Evolutionary conservation across 2,329 filamentous ascomycete genomes (phyloP).

Genomic region (Pyrenochaeta sp.): DNA sequence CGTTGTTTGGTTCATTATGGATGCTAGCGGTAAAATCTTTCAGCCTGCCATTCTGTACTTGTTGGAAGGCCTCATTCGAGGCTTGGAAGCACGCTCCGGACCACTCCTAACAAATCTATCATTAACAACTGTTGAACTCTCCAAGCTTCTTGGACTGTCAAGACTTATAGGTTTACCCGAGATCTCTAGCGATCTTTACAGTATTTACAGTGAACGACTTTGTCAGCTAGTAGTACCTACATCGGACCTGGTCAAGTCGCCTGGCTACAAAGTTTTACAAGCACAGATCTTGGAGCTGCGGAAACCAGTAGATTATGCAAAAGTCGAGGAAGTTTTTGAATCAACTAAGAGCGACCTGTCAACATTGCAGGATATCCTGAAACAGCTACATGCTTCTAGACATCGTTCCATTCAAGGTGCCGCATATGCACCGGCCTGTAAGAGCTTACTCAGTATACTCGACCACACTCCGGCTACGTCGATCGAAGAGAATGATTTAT

Average conservation of each 20-base stretch:
- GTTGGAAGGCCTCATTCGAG: slow-evolving; percentile 52
- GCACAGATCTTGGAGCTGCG: slow-evolving; percentile 15
- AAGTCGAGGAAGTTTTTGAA: background rate
- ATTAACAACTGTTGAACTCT: slow-evolving; percentile 28
- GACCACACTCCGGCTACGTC: slow-evolving; percentile 14
- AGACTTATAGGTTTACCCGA: slow-evolving; percentile 53
- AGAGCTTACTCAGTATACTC: slow-evolving; percentile 29
- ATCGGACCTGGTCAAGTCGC: slow-evolving; percentile 6
- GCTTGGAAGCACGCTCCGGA: slow-evolving; percentile 26
- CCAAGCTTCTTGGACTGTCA: slow-evolving; percentile 47
- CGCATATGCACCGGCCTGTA: slow-evolving; percentile 38
- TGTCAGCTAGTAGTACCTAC: slow-evolving; percentile 23
- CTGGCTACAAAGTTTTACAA: slow-evolving; percentile 27
- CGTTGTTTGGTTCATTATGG: slow-evolving; percentile 48
- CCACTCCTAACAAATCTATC: background rate
- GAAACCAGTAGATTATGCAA: background rate
- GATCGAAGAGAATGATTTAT: slow-evolving; percentile 24
- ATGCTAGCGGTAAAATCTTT: slow-evolving; percentile 48
- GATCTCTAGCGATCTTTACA: slow-evolving; percentile 51
- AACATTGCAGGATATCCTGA: slow-evolving; percentile 33
- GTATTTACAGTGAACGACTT: slow-evolving; percentile 37
- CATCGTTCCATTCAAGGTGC: slow-evolving; percentile 43
- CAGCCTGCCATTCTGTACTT: slow-evolving; percentile 54
- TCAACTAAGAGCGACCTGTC: background rate
- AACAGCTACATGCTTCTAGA: slow-evolving; percentile 32